Evolutionary conservation across 805 yeast species (phyloP), one percentile per base, ranked within the genome.

Genomic region (Barnettozyma pratensis): DNA sequence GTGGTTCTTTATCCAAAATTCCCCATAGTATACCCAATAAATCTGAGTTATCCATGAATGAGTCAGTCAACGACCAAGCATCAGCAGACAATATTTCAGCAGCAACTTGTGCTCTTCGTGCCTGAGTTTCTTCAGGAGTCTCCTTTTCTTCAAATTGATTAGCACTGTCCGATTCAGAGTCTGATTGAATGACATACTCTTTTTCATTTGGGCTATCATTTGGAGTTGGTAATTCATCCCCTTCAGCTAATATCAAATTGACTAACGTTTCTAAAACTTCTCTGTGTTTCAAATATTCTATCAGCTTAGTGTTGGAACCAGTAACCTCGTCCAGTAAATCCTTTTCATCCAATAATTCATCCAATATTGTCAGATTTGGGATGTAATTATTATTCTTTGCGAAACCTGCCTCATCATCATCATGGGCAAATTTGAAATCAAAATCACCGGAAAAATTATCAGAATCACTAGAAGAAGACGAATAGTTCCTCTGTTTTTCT

Each of bases 61-160:
- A 83, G 56, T 91, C 96, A 2, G 96, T 86, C 37, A 94, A 73
- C 3, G 95, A 85, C 97, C 97, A 92, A 7, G 90, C 91, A 61
- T 92, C 98, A 4, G 94, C 88, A 38, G 92, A 80, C 42, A 94
- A 72, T 39, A 94, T 84, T 63, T 94, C 98, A 2, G 96, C 88
- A 6, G 96, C 90, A 57, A 85, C 75, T 48, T 81, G 83, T 1
- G 89, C 82, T 52, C 78, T 62, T 57, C 75, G 63, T 2, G 64
- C 51, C 41, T 67, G 72, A 3, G 55, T 67, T 44, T 68, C 70
- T 41, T 69, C 68, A 32, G 67, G 68, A 5, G 67, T 65, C 48
- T 71, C 74, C 28, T 37, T 43, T 4, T 32, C 19, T n/a, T 42
- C 41, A 28, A 27, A 11, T 38, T 38, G 46, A 19, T 39, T 38